Conservation (phyloP, 805 yeast genomes). For the Saturnispora dispora region DNA sequence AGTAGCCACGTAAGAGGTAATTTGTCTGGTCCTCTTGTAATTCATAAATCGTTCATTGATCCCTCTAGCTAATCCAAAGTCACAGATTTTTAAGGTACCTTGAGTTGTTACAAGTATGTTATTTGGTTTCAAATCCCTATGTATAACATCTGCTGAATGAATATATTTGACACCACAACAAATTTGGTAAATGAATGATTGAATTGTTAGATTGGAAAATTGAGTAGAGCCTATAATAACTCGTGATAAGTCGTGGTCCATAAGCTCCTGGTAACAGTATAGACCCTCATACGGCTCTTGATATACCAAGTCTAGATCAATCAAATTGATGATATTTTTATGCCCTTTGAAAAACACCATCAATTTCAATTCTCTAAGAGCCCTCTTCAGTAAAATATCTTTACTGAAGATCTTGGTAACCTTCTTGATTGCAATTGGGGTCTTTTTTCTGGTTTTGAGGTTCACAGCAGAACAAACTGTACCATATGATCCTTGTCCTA, state of each 20-base stretch:
- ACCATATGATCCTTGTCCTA: conserved; percentile 86
- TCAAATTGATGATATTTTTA: conserved; percentile 62
- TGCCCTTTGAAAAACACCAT: conserved; percentile 84
- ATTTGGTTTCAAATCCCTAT: conserved; percentile 88
- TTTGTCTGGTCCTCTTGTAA: conserved; percentile 19
- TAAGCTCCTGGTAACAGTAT: conserved; percentile 80
- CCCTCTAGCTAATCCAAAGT: conserved; percentile 88
- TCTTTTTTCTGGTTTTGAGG: conserved; percentile 29
- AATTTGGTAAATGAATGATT: conserved; percentile 68
- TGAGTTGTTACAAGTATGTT: conserved; percentile 68
- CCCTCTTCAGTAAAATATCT: conserved; percentile 64
- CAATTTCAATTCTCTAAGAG: conserved; percentile 72
- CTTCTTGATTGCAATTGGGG: conserved; percentile 67
- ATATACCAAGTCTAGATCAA: conserved; percentile 65
- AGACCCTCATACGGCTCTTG: conserved; percentile 71
- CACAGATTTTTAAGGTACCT: conserved; percentile 80
- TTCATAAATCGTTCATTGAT: conserved; percentile 29
- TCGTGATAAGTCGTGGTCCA: conserved; percentile 71
- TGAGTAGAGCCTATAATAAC: conserved; percentile 74
- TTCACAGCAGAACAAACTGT: conserved; percentile 72
- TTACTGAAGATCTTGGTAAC: conserved; percentile 60
- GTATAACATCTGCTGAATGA: conserved; percentile 88
- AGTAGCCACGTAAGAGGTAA: conserved; percentile 86
- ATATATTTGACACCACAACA: conserved; percentile 81
- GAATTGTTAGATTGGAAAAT: conserved; percentile 77